Percentiles rank a stretch among this genome's conserved stretches.
Evolutionary conservation across 371 early-diverging fungal genomes (phyloP).

Genomic region (Saksenaea vasiformis): DNA sequence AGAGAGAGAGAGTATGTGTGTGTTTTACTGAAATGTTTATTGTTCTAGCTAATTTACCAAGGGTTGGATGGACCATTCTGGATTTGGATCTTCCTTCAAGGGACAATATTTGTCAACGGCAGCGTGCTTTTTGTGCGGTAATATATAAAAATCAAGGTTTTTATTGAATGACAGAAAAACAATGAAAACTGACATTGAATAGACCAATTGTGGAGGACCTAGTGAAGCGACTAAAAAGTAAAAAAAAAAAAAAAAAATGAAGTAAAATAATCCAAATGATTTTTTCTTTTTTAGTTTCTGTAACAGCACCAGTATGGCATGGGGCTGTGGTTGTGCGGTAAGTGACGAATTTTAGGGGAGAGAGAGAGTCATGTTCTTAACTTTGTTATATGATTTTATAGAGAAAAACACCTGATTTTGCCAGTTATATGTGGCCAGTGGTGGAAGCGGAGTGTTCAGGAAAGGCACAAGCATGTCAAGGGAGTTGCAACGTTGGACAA

Average conservation of each 20-base stretch:
- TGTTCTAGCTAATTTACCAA: slow-evolving; percentile 15
- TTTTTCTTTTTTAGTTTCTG: not conserved
- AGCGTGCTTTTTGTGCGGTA: slow-evolving; percentile 36
- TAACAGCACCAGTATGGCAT: slow-evolving; percentile 41
- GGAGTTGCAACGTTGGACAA: slow-evolving; percentile 17
- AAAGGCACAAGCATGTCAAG: slow-evolving; percentile 29
- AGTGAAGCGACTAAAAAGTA: slow-evolving; percentile 35
- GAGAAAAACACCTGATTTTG: slow-evolving; percentile 18
- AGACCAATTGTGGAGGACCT: slow-evolving; percentile 40
- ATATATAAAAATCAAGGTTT: not conserved
- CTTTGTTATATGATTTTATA: not conserved
- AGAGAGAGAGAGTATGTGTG: too few species aligned
- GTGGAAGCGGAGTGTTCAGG: slow-evolving; percentile 35
- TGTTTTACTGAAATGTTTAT: not conserved
- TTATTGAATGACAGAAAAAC: not conserved
- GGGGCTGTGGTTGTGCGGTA: slow-evolving; percentile 42
- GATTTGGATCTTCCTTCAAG: slow-evolving; percentile 25
- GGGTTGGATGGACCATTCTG: slow-evolving; percentile 29
- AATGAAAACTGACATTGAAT: not conserved
- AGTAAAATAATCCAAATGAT: not conserved
- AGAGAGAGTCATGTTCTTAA: slow-evolving; percentile 1
- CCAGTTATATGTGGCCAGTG: slow-evolving; percentile 28
- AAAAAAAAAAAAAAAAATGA: not conserved
- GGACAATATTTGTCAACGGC: slow-evolving; percentile 31
- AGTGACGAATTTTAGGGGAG: slow-evolving; percentile 12